These are phyloP conservation scores for Pseudogymnoascus sp. DNA, from an alignment of 2,329 filamentous ascomycete species.

Conservation along the genomic window DNA sequence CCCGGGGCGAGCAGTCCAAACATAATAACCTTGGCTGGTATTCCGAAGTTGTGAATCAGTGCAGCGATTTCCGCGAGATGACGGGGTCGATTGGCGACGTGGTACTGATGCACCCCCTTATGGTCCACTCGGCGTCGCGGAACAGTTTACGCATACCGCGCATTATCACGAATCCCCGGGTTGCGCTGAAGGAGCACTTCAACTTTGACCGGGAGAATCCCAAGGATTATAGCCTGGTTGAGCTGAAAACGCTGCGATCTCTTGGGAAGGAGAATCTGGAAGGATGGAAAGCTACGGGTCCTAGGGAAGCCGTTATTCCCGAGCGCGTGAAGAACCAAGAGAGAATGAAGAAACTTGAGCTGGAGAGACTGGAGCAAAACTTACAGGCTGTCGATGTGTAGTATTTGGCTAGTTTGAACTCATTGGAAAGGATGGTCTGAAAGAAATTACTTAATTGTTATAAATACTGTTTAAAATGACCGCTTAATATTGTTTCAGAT, in stretches of 20 bases:
- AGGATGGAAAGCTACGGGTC: conserved; percentile 39
- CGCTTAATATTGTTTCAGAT: background rate
- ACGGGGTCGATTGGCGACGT: conserved; percentile 46
- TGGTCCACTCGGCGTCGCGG: conserved; percentile 44
- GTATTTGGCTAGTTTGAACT: background rate
- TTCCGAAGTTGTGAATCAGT: conserved; percentile 28
- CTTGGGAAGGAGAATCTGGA: conserved; percentile 36
- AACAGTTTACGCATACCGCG: conserved; percentile 39
- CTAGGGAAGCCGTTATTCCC: conserved; percentile 38
- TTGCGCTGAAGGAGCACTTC: conserved; percentile 42
- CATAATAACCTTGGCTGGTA: conserved; percentile 26
- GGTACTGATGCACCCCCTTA: conserved; percentile 45
- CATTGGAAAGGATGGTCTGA: background rate
- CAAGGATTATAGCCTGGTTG: conserved; percentile 39
- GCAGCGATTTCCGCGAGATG: conserved; percentile 40
- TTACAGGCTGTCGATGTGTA: background rate
- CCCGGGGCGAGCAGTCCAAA: conserved; percentile 38
- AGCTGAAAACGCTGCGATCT: conserved; percentile 41
- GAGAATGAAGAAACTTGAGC: conserved; percentile 36
- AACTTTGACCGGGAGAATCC: conserved; percentile 38
- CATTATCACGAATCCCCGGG: conserved; percentile 48
- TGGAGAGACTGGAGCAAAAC: conserved; percentile 25
- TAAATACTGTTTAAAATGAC: background rate
- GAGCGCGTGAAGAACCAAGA: conserved; percentile 36
- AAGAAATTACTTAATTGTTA: background rate